Conservation (phyloP, 2,329 filamentous ascomycete species). For the Stagonosporopsis vannaccii region DNA sequence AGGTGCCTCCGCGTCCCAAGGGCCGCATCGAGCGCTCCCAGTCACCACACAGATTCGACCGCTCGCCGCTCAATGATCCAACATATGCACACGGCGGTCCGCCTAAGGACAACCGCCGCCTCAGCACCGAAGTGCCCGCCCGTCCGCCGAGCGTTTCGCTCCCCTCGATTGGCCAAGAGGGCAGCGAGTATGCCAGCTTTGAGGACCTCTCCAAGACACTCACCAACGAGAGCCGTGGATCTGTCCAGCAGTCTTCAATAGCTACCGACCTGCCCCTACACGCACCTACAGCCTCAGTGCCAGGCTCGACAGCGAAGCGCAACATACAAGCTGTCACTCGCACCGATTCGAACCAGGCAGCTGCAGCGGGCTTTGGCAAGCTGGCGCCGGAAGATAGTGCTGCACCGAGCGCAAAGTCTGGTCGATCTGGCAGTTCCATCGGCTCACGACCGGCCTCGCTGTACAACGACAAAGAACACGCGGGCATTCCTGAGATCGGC, state of each 20-base stretch:
- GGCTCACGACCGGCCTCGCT: constrained; percentile 62
- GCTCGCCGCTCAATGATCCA: constrained; percentile 82
- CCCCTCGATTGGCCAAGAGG: constrained; percentile 88
- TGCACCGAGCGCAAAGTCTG: constrained; percentile 29
- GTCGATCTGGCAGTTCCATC: constrained; percentile 44
- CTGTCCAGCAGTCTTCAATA: constrained; percentile 77
- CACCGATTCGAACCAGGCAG: constrained; percentile 87
- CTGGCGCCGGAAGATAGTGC: constrained; percentile 45
- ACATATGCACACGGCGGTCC: constrained; percentile 56
- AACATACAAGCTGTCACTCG: constrained; percentile 84
- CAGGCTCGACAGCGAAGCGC: constrained; percentile 80
- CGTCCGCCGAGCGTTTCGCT: constrained; percentile 81
- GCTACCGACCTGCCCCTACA: constrained; percentile 84
- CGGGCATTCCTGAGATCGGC: constrained; percentile 91
- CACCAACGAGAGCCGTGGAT: constrained; percentile 44
- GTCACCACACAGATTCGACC: constrained; percentile 81
- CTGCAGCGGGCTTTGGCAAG: constrained; percentile 82
- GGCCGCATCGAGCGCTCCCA: constrained; percentile 74
- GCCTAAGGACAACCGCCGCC: constrained; percentile 44
- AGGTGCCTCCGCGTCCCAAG: constrained; percentile 78
- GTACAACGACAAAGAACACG: constrained; percentile 70
- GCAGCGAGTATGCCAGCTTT: constrained; percentile 81
- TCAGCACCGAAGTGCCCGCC: constrained; percentile 53
- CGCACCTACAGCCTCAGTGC: constrained; percentile 86
- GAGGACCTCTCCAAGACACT: constrained; percentile 50